Evolutionary conservation across 495 filamentous ascomycete genomes (phyloP).

Genomic region (Chaetomium tenue): DNA sequence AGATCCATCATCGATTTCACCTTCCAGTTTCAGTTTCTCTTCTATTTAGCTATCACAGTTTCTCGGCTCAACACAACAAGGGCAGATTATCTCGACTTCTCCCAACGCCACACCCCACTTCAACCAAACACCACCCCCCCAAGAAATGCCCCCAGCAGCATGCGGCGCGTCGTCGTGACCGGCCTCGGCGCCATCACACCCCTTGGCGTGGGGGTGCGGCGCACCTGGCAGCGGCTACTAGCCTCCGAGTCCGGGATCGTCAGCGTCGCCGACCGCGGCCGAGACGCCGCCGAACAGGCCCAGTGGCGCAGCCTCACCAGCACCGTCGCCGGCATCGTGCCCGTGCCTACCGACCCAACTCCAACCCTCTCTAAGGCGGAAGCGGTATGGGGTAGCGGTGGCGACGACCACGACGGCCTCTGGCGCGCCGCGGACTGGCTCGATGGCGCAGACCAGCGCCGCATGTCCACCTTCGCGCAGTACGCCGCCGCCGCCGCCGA

Average conservation of each 20-base stretch:
- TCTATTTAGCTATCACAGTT: too few species aligned
- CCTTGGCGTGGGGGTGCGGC: slow-evolving; percentile 75
- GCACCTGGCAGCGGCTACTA: slow-evolving; percentile 77
- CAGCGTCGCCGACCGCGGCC: slow-evolving; percentile 59
- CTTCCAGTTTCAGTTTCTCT: background rate
- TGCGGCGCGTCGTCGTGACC: slow-evolving; percentile 94
- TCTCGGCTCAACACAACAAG: too few species aligned
- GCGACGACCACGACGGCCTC: slow-evolving; percentile 44
- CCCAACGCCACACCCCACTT: background rate
- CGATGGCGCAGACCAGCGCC: slow-evolving; percentile 64
- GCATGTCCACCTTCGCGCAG: slow-evolving; percentile 89
- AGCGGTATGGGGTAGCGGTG: too few species aligned
- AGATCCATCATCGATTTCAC: background rate
- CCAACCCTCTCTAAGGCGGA: background rate
- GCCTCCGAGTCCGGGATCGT: slow-evolving; percentile 76
- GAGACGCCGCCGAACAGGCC: slow-evolving; percentile 32
- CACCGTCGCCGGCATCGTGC: slow-evolving; percentile 81
- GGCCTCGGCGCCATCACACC: slow-evolving; percentile 92
- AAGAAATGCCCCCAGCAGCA: slow-evolving; percentile 44
- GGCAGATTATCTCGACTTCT: background rate
- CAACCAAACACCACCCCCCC: background rate
- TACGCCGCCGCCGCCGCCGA: slow-evolving; percentile 85
- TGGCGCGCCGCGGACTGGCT: slow-evolving; percentile 81
- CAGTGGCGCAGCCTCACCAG: slow-evolving; percentile 69
- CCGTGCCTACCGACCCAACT: slow-evolving; percentile 57